Evolutionary conservation across 352 stramenopile genomes (phyloP).

Genomic region (Phytophthora agathidicida): DNA sequence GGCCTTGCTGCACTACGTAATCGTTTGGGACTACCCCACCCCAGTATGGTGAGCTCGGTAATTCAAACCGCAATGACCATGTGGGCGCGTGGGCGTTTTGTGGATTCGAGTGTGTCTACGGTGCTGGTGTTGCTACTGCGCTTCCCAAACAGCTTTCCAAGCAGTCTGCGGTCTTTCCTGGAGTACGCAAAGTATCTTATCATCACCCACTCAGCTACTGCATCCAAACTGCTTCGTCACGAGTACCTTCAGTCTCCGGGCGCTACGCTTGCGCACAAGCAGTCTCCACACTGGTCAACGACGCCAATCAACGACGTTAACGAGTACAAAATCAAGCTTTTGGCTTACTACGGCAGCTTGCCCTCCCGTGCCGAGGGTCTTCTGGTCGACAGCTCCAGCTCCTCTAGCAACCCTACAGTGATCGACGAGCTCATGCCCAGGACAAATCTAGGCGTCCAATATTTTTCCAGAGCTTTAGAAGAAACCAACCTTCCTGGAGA

Average conservation of each 20-base stretch:
- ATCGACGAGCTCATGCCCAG: slow-evolving; percentile 43
- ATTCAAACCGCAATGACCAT: slow-evolving; percentile 47
- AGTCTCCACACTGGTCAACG: slow-evolving; percentile 13
- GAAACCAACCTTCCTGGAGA: slow-evolving; percentile 53
- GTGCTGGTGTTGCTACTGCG: slow-evolving; percentile 44
- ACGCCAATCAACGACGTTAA: slow-evolving; percentile 34
- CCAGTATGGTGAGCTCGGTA: slow-evolving; percentile 43
- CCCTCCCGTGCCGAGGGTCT: slow-evolving; percentile 22
- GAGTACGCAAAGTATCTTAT: slow-evolving; percentile 74
- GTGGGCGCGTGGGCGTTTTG: slow-evolving; percentile 50
- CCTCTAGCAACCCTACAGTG: slow-evolving; percentile 8
- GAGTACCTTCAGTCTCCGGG: slow-evolving; percentile 45
- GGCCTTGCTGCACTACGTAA: slow-evolving; percentile 22
- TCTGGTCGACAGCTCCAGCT: slow-evolving; percentile 15
- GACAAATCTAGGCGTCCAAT: slow-evolving; percentile 49
- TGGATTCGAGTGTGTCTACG: slow-evolving; percentile 34
- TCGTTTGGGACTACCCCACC: slow-evolving; percentile 17
- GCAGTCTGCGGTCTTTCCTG: slow-evolving; percentile 57
- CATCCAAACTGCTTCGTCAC: slow-evolving; percentile 57
- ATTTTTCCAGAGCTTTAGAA: slow-evolving; percentile 54
- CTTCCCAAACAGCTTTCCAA: slow-evolving; percentile 37
- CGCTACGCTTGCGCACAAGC: slow-evolving; percentile 9
- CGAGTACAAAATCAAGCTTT: slow-evolving; percentile 47
- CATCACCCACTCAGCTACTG: slow-evolving; percentile 42
- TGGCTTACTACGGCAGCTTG: slow-evolving; percentile 44